Conservation (phyloP, 2,329 filamentous ascomycete species). For the Sclerotiophoma versabilis region DNA sequence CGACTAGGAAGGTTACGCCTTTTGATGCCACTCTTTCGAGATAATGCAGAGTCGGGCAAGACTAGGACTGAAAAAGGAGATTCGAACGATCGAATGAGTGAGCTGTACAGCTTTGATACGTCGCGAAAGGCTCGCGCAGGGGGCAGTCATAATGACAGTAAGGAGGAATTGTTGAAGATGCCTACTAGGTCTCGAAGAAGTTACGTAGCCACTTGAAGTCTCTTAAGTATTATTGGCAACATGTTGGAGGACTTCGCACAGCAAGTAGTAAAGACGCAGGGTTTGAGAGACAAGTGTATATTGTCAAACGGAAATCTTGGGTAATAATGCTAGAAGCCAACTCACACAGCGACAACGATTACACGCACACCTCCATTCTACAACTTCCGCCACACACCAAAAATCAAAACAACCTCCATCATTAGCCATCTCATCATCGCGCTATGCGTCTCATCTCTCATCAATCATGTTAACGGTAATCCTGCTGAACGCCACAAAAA, state of each 20-base stretch:
- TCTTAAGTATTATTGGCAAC: not conserved
- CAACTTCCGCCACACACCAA: not conserved
- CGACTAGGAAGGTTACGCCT: constrained; percentile 7
- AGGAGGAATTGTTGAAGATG: too few relatives aligned
- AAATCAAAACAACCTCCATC: not conserved
- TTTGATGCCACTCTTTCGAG: not conserved
- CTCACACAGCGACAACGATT: not conserved
- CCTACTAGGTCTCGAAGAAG: too few relatives aligned
- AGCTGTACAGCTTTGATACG: too few relatives aligned
- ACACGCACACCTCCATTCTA: not conserved
- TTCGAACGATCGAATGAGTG: too few relatives aligned
- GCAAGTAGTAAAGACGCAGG: too few relatives aligned
- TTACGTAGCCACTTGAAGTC: too few relatives aligned
- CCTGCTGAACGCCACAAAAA: not conserved
- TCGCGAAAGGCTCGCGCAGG: too few relatives aligned
- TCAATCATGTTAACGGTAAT: not conserved
- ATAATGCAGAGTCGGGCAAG: too few relatives aligned
- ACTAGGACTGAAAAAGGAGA: too few relatives aligned
- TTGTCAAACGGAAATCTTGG: constrained; percentile 6
- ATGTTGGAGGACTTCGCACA: not conserved
- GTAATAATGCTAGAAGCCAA: constrained; percentile 10
- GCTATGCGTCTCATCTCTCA: not conserved
- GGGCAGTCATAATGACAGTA: too few relatives aligned
- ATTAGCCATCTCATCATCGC: constrained; percentile 9
- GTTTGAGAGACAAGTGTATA: not conserved